Evolutionary conservation across 2,329 filamentous ascomycete species (phyloP).

Genomic region (Epicoccum nigrum): DNA sequence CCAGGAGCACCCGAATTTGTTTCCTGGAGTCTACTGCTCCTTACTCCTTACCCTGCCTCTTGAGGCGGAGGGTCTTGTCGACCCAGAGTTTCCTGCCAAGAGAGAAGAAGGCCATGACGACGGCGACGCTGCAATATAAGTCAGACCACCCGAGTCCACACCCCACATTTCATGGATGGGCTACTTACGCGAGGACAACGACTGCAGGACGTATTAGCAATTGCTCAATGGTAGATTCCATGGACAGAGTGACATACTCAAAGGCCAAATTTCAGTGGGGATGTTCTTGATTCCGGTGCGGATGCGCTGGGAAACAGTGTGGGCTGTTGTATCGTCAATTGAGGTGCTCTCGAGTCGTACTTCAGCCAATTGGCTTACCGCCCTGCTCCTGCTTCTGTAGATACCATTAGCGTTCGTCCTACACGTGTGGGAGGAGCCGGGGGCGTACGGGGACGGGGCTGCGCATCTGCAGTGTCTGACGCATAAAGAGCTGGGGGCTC

Average conservation of each 20-base stretch:
- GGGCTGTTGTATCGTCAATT: conserved; percentile 64
- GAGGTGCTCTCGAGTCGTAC: conserved; percentile 7
- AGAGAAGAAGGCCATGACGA: conserved; percentile 83
- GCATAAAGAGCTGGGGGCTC: conserved; percentile 45
- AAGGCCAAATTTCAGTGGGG: conserved; percentile 90
- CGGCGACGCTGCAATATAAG: conserved; percentile 60
- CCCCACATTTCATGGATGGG: conserved; percentile 10
- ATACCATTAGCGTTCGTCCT: conserved; percentile 48
- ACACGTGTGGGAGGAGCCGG: conserved; percentile 5
- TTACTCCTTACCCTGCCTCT: conserved; percentile 63
- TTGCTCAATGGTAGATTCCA: not conserved
- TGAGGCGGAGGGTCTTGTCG: conserved; percentile 91
- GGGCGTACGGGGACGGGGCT: conserved; percentile 73
- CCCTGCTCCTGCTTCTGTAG: conserved; percentile 67
- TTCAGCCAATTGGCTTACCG: conserved; percentile 56
- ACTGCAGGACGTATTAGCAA: conserved; percentile 57
- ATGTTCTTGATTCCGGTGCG: conserved; percentile 88
- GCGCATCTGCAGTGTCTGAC: conserved; percentile 57
- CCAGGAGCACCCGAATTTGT: conserved; percentile 12
- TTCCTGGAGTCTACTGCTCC: conserved; percentile 32
- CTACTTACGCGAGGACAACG: conserved; percentile 80
- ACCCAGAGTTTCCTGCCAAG: conserved; percentile 78
- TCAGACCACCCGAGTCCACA: conserved; percentile 32
- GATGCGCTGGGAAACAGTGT: conserved; percentile 95
- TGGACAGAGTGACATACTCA: conserved; percentile 68